Conservation (phyloP, 2,329 filamentous ascomycete species). For the Cladosporium sp. region DNA sequence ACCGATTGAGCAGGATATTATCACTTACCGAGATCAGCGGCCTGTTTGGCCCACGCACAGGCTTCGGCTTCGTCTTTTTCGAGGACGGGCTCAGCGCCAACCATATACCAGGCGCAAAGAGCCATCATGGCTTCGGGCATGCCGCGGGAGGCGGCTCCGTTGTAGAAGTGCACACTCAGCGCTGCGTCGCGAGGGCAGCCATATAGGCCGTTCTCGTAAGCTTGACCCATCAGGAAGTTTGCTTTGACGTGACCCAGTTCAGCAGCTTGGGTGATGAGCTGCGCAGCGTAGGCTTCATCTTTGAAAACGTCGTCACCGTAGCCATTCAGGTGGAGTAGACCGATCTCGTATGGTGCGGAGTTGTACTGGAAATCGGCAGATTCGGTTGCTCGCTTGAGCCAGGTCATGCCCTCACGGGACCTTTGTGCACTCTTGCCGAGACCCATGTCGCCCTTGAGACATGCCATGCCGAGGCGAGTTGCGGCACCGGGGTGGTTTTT, state of each 20-base stretch:
- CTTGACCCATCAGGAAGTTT: constrained; percentile 85
- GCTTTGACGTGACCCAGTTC: constrained; percentile 87
- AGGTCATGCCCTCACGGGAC: constrained; percentile 79
- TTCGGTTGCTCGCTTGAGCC: constrained; percentile 90
- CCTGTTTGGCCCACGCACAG: constrained; percentile 88
- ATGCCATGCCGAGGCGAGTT: constrained; percentile 85
- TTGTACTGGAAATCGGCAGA: constrained; percentile 90
- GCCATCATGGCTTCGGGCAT: constrained; percentile 95
- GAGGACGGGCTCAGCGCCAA: constrained; percentile 84
- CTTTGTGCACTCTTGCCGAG: constrained; percentile 65
- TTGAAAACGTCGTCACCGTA: constrained; percentile 91
- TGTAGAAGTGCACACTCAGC: constrained; percentile 96
- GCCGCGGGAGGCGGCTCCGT: constrained; percentile 77
- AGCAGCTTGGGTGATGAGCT: constrained; percentile 89
- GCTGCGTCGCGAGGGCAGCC: constrained; percentile 87
- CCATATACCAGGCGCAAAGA: constrained; percentile 96
- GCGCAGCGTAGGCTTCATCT: constrained; percentile 84
- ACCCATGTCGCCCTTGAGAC: constrained; percentile 83
- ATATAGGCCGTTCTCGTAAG: constrained; percentile 88
- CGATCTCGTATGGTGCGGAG: constrained; percentile 85
- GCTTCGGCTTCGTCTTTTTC: constrained; percentile 95
- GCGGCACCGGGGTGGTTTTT: constrained; percentile 96
- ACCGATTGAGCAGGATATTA: background rate
- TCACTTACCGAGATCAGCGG: constrained; percentile 77
- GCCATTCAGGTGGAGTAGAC: constrained; percentile 82